Percentiles rank a stretch among this genome's conserved stretches.
These are phyloP conservation scores for Multifurca ochricompacta DNA, from an alignment of 768 basidiomycete species.

Conservation along the genomic window DNA sequence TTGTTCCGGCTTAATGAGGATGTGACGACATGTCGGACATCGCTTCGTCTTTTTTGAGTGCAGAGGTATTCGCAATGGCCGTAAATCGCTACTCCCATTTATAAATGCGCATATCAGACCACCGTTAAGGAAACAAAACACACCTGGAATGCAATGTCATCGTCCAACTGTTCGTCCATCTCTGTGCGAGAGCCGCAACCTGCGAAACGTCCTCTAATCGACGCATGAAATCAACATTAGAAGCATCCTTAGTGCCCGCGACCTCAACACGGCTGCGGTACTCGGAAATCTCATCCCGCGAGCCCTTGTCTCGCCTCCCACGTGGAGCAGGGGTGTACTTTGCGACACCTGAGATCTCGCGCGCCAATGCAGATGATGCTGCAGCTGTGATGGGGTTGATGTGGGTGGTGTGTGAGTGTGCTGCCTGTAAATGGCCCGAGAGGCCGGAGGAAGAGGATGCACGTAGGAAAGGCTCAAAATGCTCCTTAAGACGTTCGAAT, in stretches of 20 bases:
- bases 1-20: constrained; percentile 96
- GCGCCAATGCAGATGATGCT: constrained; percentile 85
- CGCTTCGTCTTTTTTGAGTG: constrained; percentile 94
- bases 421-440: constrained; percentile 39
- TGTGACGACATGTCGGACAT: constrained; percentile 89
- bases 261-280: constrained; percentile 69
- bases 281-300: constrained; percentile 68
- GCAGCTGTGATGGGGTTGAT: constrained; percentile 75
- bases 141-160: constrained; percentile 58
- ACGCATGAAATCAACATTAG: constrained; percentile 63
- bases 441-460: constrained; percentile 70
- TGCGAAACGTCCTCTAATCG: constrained; percentile 53
- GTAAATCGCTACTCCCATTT: constrained; percentile 51
- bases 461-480: constrained; percentile 93
- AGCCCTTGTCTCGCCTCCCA: constrained; percentile 49
- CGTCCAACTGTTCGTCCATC: constrained; percentile 79
- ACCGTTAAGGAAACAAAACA: constrained; percentile 23
- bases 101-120: background rate
- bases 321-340: constrained; percentile 64
- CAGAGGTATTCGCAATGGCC: constrained; percentile 84
- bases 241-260: constrained; percentile 46
- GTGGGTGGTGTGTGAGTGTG: constrained; percentile 63
- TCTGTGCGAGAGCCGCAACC: constrained; percentile 65
- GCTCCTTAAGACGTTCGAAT: constrained; percentile 92
- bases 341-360: constrained; percentile 76